These are phyloP conservation scores for Ilex paraguariensis DNA, from an alignment of 305 asterid genomes.

Conservation along the genomic window DNA sequence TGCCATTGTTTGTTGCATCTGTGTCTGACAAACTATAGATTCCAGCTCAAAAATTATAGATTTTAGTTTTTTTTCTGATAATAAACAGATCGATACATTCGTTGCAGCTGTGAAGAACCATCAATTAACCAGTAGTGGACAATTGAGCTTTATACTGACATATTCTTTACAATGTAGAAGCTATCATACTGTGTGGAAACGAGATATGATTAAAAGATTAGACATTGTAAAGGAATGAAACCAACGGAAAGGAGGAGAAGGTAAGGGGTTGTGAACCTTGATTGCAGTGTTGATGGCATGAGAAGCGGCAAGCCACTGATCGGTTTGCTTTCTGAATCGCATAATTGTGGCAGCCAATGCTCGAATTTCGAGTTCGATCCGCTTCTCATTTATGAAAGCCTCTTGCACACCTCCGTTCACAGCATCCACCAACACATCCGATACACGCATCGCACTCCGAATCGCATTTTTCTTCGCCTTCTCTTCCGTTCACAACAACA, in stretches of 20 bases:
- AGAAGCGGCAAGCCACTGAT: constrained; percentile 86
- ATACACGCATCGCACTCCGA: constrained; percentile 47
- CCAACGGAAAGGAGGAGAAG: background rate
- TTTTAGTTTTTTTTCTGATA: too few relatives aligned
- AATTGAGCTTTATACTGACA: too few relatives aligned
- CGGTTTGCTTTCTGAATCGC: constrained; percentile 72
- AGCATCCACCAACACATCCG: constrained; percentile 62
- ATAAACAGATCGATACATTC: too few relatives aligned
- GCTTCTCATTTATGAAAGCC: constrained; percentile 67
- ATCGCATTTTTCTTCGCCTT: constrained; percentile 77
- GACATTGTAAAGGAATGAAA: background rate
- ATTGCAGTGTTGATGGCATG: constrained; percentile 77
- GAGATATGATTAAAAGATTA: too few relatives aligned
- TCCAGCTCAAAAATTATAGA: too few relatives aligned
- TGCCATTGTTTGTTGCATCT: too few relatives aligned
- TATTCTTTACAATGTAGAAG: too few relatives aligned
- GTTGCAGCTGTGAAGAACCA: too few relatives aligned
- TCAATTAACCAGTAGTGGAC: too few relatives aligned
- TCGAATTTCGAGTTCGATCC: constrained; percentile 76
- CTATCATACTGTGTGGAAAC: too few relatives aligned
- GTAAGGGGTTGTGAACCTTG: constrained; percentile 40
- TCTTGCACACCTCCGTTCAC: constrained; percentile 80
- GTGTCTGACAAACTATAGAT: too few relatives aligned
- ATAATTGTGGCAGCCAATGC: constrained; percentile 47
- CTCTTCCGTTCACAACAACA: constrained; percentile 27